A percentile compares a stretch with the other conserved stretches of the same genome.
Evolutionary conservation across 768 basidiomycete species (phyloP).

Genomic region (Amanita exitialis): DNA sequence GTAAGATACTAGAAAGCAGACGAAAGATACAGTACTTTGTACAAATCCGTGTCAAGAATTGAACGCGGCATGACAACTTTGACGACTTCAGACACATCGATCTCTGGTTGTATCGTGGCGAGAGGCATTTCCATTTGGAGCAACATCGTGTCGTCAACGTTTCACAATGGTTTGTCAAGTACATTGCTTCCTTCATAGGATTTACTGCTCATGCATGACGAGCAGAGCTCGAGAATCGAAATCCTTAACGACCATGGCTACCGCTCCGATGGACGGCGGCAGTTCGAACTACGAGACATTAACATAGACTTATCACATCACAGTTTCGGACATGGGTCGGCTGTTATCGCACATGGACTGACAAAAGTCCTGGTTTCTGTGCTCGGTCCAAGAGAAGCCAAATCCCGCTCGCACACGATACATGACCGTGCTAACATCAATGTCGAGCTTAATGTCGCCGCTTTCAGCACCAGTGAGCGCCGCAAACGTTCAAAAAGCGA

Average conservation of each 20-base stretch:
- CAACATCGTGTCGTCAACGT: neutral
- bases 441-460: conserved; percentile 80
- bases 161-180: neutral
- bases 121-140: neutral
- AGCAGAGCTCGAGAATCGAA: conserved; percentile 31
- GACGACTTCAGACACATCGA: conserved; percentile 19
- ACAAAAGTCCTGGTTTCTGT: conserved; percentile 85
- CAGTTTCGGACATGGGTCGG: conserved; percentile 78
- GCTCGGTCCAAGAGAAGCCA: conserved; percentile 88
- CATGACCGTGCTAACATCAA: conserved; percentile 86
- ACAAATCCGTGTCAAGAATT: conserved; percentile 87
- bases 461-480: conserved; percentile 79
- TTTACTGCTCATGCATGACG: neutral
- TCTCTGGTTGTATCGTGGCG: conserved; percentile 20
- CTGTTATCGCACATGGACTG: conserved; percentile 77
- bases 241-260: conserved; percentile 80
- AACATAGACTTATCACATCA: conserved; percentile 68
- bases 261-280: conserved; percentile 88
- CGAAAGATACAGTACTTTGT: conserved; percentile 53
- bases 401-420: conserved; percentile 64
- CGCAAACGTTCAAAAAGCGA: conserved; percentile 72
- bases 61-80: conserved; percentile 34
- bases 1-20: conserved; percentile 3
- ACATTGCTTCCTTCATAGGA: neutral
- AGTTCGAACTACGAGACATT: conserved; percentile 82